Evolutionary conservation across 108 stramenopile genomes (phyloP).

Genomic region (Chaetoceros tenuissimus): DNA sequence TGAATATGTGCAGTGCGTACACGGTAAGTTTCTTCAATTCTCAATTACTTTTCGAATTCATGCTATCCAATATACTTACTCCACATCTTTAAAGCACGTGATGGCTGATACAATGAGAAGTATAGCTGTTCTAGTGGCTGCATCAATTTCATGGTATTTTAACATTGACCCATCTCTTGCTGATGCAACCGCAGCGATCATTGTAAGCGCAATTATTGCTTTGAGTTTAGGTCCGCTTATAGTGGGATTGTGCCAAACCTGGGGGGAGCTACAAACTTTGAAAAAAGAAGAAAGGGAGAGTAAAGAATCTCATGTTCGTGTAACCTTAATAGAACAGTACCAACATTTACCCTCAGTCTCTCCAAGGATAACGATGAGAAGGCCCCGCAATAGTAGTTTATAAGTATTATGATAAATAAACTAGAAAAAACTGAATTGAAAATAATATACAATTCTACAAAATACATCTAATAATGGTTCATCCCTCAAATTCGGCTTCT

Average conservation of each 20-base stretch:
- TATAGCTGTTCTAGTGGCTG: slow-evolving; percentile 60
- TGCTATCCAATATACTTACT: background rate
- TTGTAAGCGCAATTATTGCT: slow-evolving; percentile 58
- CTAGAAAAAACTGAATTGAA: too few species aligned
- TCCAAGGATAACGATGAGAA: too few species aligned
- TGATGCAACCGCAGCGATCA: slow-evolving; percentile 64
- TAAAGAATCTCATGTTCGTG: too few species aligned
- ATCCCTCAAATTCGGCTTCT: background rate
- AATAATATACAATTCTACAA: too few species aligned
- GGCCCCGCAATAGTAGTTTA: too few species aligned
- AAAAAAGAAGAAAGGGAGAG: background rate
- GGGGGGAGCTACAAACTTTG: slow-evolving; percentile 28
- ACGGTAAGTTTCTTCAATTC: too few species aligned
- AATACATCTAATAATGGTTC: too few species aligned
- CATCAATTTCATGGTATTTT: slow-evolving; percentile 35
- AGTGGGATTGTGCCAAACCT: slow-evolving; percentile 34
- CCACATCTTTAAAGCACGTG: slow-evolving; percentile 37
- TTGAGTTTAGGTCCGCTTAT: slow-evolving; percentile 50
- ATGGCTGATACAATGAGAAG: slow-evolving; percentile 76
- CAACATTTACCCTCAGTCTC: too few species aligned
- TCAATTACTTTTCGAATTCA: too few species aligned
- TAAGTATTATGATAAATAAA: too few species aligned
- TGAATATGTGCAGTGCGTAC: slow-evolving; percentile 83
- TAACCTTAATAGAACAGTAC: too few species aligned
- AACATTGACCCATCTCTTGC: slow-evolving; percentile 47